Conservation (phyloP, 2,329 filamentous ascomycete species). For the Alternaria tenuissima region DNA sequence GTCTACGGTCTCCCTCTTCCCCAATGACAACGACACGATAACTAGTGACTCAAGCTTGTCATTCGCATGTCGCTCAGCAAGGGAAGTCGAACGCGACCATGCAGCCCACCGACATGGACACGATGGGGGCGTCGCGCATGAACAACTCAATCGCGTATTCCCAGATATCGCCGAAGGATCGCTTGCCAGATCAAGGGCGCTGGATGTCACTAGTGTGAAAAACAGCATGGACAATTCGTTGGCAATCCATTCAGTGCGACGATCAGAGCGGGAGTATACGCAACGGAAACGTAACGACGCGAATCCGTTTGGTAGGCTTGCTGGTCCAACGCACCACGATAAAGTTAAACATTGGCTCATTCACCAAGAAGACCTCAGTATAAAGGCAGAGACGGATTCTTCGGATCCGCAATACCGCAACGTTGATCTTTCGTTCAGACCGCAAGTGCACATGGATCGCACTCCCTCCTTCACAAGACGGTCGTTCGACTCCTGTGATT, state of each 20-base stretch:
- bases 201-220: background rate
- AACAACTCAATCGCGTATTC: background rate
- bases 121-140: background rate
- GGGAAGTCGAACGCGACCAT: background rate
- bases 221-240: background rate
- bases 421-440: background rate
- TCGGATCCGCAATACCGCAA: background rate
- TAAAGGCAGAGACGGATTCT: background rate
- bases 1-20: background rate
- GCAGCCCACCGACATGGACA: background rate
- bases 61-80: slow-evolving; percentile 3
- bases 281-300: background rate
- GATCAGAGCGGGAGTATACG: background rate
- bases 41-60: background rate
- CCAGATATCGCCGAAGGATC: background rate
- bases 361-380: background rate
- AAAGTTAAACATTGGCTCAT: background rate
- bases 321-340: background rate
- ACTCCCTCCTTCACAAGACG: background rate
- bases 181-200: background rate
- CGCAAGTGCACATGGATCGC: background rate
- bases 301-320: background rate
- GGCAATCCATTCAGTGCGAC: background rate
- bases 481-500: slow-evolving; percentile 4
- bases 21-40: too few species aligned